These are phyloP conservation scores for Pythium myriotylum DNA, from an alignment of 352 stramenopile genomes.

Conservation along the genomic window DNA sequence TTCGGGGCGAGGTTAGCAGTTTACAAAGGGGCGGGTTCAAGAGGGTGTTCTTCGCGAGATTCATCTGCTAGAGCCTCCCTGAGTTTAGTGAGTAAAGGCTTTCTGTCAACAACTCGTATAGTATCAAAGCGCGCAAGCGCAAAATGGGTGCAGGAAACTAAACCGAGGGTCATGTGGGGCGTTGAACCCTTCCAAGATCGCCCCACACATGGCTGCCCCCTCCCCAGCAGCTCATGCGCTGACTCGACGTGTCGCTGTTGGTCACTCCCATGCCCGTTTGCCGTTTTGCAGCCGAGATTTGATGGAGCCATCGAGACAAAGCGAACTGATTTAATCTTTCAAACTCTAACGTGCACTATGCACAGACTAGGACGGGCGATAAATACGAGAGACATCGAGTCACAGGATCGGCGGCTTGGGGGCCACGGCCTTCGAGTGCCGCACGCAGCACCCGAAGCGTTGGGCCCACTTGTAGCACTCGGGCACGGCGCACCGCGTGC, in stretches of 20 bases:
- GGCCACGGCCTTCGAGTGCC: constrained; percentile 37
- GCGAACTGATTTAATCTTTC: too few species aligned
- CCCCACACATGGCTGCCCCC: constrained; percentile 16
- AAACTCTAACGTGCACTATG: too few species aligned
- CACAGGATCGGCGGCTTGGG: constrained; percentile 9
- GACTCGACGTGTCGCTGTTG: constrained; percentile 5
- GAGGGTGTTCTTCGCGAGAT: constrained; percentile 9
- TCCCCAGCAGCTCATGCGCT: constrained; percentile 1
- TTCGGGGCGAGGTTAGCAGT: constrained; percentile 4
- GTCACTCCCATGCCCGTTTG: neutral
- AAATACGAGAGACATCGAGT: constrained; percentile 2
- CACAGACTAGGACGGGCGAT: too few species aligned
- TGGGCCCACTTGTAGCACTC: constrained; percentile 54
- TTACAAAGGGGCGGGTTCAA: too few species aligned
- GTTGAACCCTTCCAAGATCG: too few species aligned
- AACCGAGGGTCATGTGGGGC: neutral
- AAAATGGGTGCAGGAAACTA: neutral
- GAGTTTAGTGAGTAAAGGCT: neutral
- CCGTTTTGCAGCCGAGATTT: too few species aligned
- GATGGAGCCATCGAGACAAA: too few species aligned
- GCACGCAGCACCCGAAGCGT: constrained; percentile 44
- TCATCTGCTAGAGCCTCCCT: constrained; percentile 2
- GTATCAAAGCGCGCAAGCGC: too few species aligned
- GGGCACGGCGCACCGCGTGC: constrained; percentile 46
- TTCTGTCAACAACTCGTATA: too few species aligned